phyloP scores from a whole-genome alignment of 257 asterid genomes.

The Gentiana dahurica region DNA sequence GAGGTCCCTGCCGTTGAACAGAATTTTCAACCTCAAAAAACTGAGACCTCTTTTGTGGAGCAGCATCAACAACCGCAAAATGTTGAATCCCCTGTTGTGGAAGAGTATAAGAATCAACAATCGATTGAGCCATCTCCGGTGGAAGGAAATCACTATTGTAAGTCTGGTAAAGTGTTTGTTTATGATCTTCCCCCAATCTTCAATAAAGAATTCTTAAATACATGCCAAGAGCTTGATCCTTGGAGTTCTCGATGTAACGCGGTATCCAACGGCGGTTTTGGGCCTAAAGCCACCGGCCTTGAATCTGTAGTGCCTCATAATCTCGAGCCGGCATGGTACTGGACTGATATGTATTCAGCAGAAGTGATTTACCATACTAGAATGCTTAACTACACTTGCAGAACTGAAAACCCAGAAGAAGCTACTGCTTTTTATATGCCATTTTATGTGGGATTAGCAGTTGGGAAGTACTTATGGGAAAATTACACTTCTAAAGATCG shows the following conservation, averaged over 20 bases:
- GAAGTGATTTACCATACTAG: conserved; percentile 53
- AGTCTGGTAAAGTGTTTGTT: conserved; percentile 31
- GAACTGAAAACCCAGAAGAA: conserved; percentile 14
- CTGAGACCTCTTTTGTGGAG: too few species aligned
- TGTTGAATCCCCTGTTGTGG: not conserved
- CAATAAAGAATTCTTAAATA: conserved; percentile 32
- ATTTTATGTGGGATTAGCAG: conserved; percentile 53
- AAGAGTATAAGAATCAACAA: not conserved
- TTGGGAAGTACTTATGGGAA: conserved; percentile 46
- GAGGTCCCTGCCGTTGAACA: not conserved
- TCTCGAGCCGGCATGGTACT: conserved; percentile 41
- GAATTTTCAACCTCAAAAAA: not conserved
- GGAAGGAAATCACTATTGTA: not conserved
- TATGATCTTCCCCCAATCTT: conserved; percentile 40
- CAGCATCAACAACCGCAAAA: too few species aligned
- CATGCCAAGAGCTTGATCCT: conserved; percentile 42
- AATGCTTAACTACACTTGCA: conserved; percentile 20
- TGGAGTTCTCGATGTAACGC: conserved; percentile 51
- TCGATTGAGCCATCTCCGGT: too few species aligned
- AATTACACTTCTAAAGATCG: conserved; percentile 42
- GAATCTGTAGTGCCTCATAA: conserved; percentile 17
- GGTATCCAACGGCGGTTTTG: conserved; percentile 47
- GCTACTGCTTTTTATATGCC: conserved; percentile 53
- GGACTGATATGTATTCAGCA: conserved; percentile 55
- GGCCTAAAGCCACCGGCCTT: conserved; percentile 40